Evolutionary conservation across 2,329 filamentous ascomycete species (phyloP).

Genomic region (Botrytis pseudocinerea): DNA sequence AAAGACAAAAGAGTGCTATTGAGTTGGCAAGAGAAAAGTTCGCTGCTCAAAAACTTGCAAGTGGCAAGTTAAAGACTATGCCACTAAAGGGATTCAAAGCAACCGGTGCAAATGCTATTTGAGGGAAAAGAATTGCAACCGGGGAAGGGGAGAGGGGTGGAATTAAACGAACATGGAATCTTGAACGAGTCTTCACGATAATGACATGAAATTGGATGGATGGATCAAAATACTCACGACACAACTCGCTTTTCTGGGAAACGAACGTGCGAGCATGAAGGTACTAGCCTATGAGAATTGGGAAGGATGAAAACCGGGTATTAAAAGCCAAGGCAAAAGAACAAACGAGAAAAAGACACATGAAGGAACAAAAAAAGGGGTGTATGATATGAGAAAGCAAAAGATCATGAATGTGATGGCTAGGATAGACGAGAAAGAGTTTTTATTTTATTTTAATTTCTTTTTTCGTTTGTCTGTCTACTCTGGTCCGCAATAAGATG

Average conservation of each 20-base stretch:
- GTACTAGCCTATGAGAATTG: neutral
- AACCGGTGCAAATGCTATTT: conserved; percentile 25
- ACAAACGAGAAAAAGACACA: neutral
- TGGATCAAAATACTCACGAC: neutral
- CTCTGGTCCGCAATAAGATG: neutral
- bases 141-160: neutral
- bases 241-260: neutral
- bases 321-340: neutral
- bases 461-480: conserved; percentile 1
- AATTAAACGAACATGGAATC: neutral
- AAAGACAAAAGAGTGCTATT: conserved; percentile 35
- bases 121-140: neutral
- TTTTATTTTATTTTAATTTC: neutral
- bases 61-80: conserved; percentile 22
- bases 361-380: neutral
- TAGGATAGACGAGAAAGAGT: neutral
- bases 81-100: conserved; percentile 23
- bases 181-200: conserved; percentile 12
- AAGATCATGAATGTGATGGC: neutral
- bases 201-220: neutral
- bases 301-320: neutral
- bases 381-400: conserved; percentile 2
- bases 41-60: conserved; percentile 34
- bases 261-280: neutral
- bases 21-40: conserved; percentile 40